Evolutionary conservation across 768 basidiomycete genomes (phyloP).

Genomic region (Jaapia argillacea): DNA sequence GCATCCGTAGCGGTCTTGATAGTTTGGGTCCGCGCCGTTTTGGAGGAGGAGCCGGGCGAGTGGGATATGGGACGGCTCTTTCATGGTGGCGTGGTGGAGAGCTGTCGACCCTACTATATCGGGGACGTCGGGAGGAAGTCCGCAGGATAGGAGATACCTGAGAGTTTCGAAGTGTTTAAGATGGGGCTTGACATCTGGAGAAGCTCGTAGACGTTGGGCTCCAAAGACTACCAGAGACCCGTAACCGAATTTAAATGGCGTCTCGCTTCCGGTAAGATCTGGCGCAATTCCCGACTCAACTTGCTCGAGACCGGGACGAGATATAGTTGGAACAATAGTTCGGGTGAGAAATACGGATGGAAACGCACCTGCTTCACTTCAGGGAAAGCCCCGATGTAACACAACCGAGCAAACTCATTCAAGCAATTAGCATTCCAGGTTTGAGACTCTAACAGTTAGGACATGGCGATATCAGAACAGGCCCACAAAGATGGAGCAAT

Average conservation of each 20-base stretch:
- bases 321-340: neutral
- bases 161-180: neutral
- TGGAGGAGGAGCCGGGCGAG: constrained; percentile 7
- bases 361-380: neutral
- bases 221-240: constrained; percentile 29
- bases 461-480: neutral
- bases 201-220: constrained; percentile 22
- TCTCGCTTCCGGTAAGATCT: constrained; percentile 28
- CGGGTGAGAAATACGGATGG: neutral
- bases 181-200: no score
- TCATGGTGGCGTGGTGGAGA: constrained; percentile 6
- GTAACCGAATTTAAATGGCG: constrained; percentile 33
- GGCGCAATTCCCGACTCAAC: constrained; percentile 24
- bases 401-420: neutral
- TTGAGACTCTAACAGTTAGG: neutral
- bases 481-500: neutral
- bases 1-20: neutral
- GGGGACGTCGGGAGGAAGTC: neutral
- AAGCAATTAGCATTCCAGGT: neutral
- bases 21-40: neutral
- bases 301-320: constrained; percentile 4
- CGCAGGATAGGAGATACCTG: neutral
- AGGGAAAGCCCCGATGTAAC: neutral
- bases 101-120: constrained; percentile 1
- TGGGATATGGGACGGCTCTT: neutral